Evolutionary conservation across 306 rosid species (phyloP), one percentile per base, ranked within the genome.

Genomic region (Prunus kanzakura): DNA sequence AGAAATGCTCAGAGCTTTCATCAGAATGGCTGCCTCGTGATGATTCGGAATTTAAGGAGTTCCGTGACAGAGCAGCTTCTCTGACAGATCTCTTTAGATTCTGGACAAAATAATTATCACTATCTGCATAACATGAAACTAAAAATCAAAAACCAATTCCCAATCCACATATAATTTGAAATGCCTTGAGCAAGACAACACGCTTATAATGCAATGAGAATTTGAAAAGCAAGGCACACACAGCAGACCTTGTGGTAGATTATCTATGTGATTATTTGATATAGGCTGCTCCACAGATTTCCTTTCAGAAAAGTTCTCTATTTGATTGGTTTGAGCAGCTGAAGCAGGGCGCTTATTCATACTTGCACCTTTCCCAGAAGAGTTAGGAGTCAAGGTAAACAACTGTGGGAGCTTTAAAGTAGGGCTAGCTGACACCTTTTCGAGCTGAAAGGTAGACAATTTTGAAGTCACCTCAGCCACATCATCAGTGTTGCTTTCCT

Each of bases 361-460:
- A 83, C 83, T 89, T 82, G 90, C 96, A 77, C 88, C 79, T 85
- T 93, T 93, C 67, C 96, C 98, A 80, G 97, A 93, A 79, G 99
- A 85, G 71, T 83, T 89, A 6, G 98, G 97, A 18, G 93, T 91
- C 89, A 88, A 78, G 78, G 92, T 89, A 87, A 96, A 92, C 57
- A 96, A 82, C 78, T 96, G 99, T 72, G 99, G 99, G 81, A 96
- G 99, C 91, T 92, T 96, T 80, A 96, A 84, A 71, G 97, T 82
- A 74, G 98, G 90, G 85, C 97, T 91, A 71, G 86, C 84, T 66
- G 96, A 89, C 80, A 81, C 90, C 88, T 91, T 96, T 83, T 93
- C 99, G 61, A 91, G 88, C 80, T 90, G 97, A 85, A 89, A 75
- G 65, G 80, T 82, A 38, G 93, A 88, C 81, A 96, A 77, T 83